Evolutionary conservation across 345 rosid genomes (phyloP).

Genomic region (Heritiera littoralis): DNA sequence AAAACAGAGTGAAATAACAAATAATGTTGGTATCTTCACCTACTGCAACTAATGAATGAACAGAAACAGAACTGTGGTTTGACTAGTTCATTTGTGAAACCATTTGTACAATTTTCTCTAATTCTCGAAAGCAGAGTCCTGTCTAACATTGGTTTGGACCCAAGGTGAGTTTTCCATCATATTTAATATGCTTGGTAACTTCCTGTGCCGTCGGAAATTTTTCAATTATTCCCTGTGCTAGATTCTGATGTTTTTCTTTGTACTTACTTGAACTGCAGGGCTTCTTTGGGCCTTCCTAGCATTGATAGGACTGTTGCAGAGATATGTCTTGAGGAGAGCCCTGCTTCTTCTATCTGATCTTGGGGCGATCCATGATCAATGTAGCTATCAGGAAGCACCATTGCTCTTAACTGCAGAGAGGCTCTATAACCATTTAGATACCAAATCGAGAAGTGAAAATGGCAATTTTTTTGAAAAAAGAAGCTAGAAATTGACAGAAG

Average conservation of each 20-base stretch:
- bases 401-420: conserved; percentile 56
- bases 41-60: background rate
- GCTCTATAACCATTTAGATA: conserved; percentile 11
- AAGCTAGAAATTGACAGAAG: conserved; percentile 12
- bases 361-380: conserved; percentile 63
- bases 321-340: conserved; percentile 61
- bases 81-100: background rate
- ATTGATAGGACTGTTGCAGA: conserved; percentile 62
- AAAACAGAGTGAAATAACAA: background rate
- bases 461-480: background rate
- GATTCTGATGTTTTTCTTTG: conserved; percentile 9
- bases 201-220: background rate
- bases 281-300: conserved; percentile 59
- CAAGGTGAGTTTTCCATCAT: background rate
- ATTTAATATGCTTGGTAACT: background rate
- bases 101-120: background rate
- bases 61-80: conserved; percentile 1
- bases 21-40: no score
- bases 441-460: background rate
- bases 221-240: background rate
- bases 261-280: conserved; percentile 43
- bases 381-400: conserved; percentile 77
- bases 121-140: background rate
- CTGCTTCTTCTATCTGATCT: conserved; percentile 65
- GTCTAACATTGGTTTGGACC: background rate